Conservation (phyloP, 2,329 filamentous ascomycete genomes). For the Teratosphaeria gauchensis region DNA sequence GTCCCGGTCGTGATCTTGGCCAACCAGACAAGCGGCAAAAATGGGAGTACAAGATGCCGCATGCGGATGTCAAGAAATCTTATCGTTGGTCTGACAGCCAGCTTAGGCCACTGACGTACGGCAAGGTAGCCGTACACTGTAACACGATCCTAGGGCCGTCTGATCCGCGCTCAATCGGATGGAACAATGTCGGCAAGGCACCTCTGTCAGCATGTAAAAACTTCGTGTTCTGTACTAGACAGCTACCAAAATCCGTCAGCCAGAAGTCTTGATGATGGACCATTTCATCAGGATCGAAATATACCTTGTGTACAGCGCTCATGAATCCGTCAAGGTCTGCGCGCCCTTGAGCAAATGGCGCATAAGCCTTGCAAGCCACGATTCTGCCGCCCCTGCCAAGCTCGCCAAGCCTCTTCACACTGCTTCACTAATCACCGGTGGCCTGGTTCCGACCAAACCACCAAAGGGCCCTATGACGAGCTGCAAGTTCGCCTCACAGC, state of each 20-base stretch:
- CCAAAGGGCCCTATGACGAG: background rate
- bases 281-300: background rate
- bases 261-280: background rate
- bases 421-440: background rate
- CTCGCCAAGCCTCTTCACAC: background rate
- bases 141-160: background rate
- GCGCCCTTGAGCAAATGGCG: background rate
- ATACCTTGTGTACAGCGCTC: background rate
- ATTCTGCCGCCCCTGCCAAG: background rate
- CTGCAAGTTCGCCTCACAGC: constrained; percentile 8
- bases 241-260: background rate
- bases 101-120: background rate
- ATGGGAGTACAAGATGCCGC: background rate
- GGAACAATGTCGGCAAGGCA: no score
- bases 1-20: background rate
- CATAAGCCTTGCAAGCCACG: background rate
- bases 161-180: background rate
- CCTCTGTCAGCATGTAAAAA: no score
- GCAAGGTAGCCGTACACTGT: background rate
- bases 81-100: background rate
- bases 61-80: background rate
- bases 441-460: background rate
- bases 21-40: background rate
- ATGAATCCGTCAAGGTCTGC: background rate
- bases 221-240: no score